Conservation (phyloP, 257 asterid genomes). For the Primulina huaijiensis region DNA sequence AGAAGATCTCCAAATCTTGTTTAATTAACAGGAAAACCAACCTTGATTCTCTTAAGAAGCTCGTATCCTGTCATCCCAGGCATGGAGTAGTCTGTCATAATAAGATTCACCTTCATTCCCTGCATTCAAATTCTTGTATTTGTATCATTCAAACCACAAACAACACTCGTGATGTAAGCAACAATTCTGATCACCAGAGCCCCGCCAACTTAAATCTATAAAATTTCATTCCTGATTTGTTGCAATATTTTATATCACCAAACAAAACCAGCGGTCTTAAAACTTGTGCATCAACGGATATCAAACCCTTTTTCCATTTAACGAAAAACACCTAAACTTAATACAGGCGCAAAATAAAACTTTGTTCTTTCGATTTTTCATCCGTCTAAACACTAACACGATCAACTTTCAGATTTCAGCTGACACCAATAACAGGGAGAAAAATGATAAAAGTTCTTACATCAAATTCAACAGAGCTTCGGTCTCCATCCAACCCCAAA, state of each 20-base stretch:
- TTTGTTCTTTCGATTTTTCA: neutral
- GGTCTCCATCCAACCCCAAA: constrained; percentile 82
- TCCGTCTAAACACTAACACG: neutral
- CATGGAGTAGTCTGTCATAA: constrained; percentile 91
- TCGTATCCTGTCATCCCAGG: constrained; percentile 99
- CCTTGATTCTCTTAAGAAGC: constrained; percentile 88
- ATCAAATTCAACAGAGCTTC: constrained; percentile 51
- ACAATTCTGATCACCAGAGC: too few relatives aligned
- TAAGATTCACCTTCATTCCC: constrained; percentile 81
- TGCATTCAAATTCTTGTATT: constrained; percentile 24
- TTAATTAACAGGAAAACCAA: constrained; percentile 23
- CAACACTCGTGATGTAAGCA: neutral
- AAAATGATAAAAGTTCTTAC: constrained; percentile 36
- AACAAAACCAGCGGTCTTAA: too few relatives aligned
- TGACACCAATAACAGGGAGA: neutral
- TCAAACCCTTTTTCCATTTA: neutral
- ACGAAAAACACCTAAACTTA: too few relatives aligned
- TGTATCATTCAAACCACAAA: neutral
- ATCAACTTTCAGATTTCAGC: neutral
- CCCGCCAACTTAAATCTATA: too few relatives aligned
- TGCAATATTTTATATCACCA: too few relatives aligned
- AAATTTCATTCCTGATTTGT: too few relatives aligned
- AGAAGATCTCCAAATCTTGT: neutral
- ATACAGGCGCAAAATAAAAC: too few relatives aligned
- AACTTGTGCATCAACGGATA: neutral